phyloP scores from a whole-genome alignment of 495 filamentous ascomycete species.

The Parmelia sp. region DNA sequence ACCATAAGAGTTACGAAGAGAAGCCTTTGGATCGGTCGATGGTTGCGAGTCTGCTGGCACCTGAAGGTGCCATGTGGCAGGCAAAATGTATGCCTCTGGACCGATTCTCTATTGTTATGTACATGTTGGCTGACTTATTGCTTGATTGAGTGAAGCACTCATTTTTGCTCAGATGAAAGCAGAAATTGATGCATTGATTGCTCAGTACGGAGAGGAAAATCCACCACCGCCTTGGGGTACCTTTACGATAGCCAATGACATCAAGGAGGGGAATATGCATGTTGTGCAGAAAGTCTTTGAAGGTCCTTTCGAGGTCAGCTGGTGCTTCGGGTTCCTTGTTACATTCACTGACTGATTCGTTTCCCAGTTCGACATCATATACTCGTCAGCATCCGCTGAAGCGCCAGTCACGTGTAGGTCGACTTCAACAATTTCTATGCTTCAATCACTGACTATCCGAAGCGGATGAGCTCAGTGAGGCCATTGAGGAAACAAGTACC shows the following conservation, averaged over 20 bases:
- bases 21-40: slow-evolving; percentile 71
- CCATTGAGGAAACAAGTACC: slow-evolving; percentile 58
- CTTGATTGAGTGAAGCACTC: slow-evolving; percentile 39
- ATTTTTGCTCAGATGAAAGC: slow-evolving; percentile 73
- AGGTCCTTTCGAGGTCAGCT: slow-evolving; percentile 67
- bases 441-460: slow-evolving; percentile 33
- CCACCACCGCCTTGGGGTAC: slow-evolving; percentile 71
- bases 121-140: slow-evolving; percentile 23
- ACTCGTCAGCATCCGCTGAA: slow-evolving; percentile 70
- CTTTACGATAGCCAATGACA: slow-evolving; percentile 66
- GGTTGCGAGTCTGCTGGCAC: slow-evolving; percentile 63
- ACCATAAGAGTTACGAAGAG: slow-evolving; percentile 58
- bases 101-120: background rate
- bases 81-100: slow-evolving; percentile 52
- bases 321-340: background rate
- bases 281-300: slow-evolving; percentile 89
- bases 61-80: slow-evolving; percentile 74
- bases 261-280: slow-evolving; percentile 74
- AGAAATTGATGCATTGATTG: slow-evolving; percentile 60
- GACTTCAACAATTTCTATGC: background rate
- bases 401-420: slow-evolving; percentile 50
- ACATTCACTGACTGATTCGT: slow-evolving; percentile 11
- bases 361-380: slow-evolving; percentile 74
- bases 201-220: slow-evolving; percentile 61
- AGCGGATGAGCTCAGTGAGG: slow-evolving; percentile 61